Conservation (phyloP, 345 rosid genomes). For the Lepidium sativum region DNA sequence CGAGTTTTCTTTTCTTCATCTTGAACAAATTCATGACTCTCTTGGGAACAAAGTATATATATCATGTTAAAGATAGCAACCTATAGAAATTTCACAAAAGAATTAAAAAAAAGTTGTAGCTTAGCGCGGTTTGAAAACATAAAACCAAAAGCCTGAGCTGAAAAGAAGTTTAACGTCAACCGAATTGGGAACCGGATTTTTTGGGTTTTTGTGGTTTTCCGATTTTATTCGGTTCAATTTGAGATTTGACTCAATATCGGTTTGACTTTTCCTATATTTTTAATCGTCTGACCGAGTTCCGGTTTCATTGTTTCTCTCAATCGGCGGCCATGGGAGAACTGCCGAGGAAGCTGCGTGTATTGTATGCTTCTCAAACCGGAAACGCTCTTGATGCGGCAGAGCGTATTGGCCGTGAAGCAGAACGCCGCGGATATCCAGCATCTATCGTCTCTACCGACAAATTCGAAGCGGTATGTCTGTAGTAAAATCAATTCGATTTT, state of each 20-base stretch:
- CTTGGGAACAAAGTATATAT: too few relatives aligned
- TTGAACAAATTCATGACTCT: too few relatives aligned
- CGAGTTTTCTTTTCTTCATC: too few relatives aligned
- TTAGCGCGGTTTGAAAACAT: too few relatives aligned
- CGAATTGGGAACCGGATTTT: too few relatives aligned
- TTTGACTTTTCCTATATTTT: neutral
- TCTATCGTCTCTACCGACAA: conserved; percentile 47
- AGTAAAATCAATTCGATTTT: neutral
- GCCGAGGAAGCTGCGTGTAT: conserved; percentile 37
- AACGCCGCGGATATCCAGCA: conserved; percentile 54
- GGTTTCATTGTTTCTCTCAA: neutral
- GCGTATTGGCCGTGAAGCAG: conserved; percentile 72
- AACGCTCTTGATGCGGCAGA: conserved; percentile 85
- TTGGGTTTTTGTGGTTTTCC: too few relatives aligned
- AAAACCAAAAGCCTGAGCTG: too few relatives aligned
- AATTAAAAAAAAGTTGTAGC: too few relatives aligned
- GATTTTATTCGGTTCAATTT: neutral
- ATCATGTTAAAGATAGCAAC: too few relatives aligned
- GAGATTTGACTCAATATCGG: neutral
- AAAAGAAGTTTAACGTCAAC: too few relatives aligned
- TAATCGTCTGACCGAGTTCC: neutral
- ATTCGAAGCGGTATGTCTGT: conserved; percentile 43
- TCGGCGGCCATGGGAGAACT: conserved; percentile 34
- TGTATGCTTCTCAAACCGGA: conserved; percentile 83
- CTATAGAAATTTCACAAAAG: too few relatives aligned